Evolutionary conservation across 805 yeast species (phyloP), one percentile per base, ranked within the genome.

Genomic region (Isabelozyma rhagii): DNA sequence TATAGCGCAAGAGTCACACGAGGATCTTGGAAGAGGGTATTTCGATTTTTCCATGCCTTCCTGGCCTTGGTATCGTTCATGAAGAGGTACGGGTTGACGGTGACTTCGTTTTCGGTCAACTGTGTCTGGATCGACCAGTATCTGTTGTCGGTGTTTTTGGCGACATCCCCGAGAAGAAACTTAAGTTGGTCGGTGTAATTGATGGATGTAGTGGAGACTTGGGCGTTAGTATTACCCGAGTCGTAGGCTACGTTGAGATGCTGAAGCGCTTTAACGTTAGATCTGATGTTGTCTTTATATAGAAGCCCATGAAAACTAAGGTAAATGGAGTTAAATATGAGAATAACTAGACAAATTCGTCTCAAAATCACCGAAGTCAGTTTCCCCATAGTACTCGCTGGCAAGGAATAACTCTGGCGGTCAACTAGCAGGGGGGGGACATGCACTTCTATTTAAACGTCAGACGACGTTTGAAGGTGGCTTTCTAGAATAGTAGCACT

Each of bases 51-150:
- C 56, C 57, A 58, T 8, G 66, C 55, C 34, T 50, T 44, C 8
- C 44, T 40, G 25, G 52, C 51, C 9, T 45, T 46, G 2, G 56
- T 42, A n/a, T 52, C 55, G 18, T 47, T 44, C 13, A 59, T 42
- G 44, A 59, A 63, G 21, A 41, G 45, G 9, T 47, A 39, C 3
- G 62, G 57, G 10, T 55, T 45, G 8, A 63, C 47, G 9, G 42
- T 40, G 18, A 59, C 25, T 11, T 51, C 38, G n/a, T 59, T 52
- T 10, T 55, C 47, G 11, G 58, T 53, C 11, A 63, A 47, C 5
- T 53, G 55, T 18, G 66, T 62, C 41, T 63, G 51, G 13, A 62
- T 56, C 21, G 56, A 43, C 71, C 71, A 64, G 49, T 55, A 66
- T n/a, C 52, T 48, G 14, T 56, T 54, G 13, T 52, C 52, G 17